Percentiles rank a stretch among this genome's conserved stretches.
Evolutionary conservation across 371 early-diverging fungal genomes (phyloP).

Genomic region (Mucor velutinosus): DNA sequence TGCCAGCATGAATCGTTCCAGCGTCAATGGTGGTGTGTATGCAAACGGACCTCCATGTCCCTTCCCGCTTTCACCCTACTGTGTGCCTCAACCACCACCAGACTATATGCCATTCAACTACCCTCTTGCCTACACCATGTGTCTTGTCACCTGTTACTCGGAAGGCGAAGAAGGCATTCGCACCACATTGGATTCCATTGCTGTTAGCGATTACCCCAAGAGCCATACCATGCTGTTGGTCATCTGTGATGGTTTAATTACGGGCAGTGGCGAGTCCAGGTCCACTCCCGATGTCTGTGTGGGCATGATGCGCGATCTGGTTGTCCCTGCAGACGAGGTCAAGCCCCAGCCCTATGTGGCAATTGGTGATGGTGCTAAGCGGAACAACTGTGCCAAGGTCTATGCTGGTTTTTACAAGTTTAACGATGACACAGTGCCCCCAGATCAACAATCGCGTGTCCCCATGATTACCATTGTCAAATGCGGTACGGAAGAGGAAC

Average conservation of each 20-base stretch:
- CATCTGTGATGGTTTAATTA: conserved; percentile 87
- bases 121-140: conserved; percentile 71
- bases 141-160: conserved; percentile 88
- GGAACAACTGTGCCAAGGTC: conserved; percentile 95
- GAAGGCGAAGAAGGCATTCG: conserved; percentile 90
- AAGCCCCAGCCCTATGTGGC: conserved; percentile 85
- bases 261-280: conserved; percentile 73
- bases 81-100: conserved; percentile 48
- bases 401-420: conserved; percentile 87
- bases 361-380: conserved; percentile 90
- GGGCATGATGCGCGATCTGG: conserved; percentile 81
- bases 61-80: conserved; percentile 41
- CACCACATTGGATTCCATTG: conserved; percentile 94
- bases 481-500: conserved; percentile 17
- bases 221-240: conserved; percentile 91
- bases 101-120: conserved; percentile 71
- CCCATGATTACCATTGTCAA: conserved; percentile 85
- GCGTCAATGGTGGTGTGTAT: background rate
- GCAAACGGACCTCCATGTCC: conserved; percentile 28
- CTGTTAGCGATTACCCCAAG: conserved; percentile 85
- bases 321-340: conserved; percentile 66
- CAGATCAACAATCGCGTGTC: conserved; percentile 59
- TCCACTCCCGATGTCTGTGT: conserved; percentile 84
- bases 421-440: conserved; percentile 56
- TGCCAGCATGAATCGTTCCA: background rate